Evolutionary conservation across 2,329 filamentous ascomycete genomes (phyloP).

Genomic region (Arthrobotrys musiformis): DNA sequence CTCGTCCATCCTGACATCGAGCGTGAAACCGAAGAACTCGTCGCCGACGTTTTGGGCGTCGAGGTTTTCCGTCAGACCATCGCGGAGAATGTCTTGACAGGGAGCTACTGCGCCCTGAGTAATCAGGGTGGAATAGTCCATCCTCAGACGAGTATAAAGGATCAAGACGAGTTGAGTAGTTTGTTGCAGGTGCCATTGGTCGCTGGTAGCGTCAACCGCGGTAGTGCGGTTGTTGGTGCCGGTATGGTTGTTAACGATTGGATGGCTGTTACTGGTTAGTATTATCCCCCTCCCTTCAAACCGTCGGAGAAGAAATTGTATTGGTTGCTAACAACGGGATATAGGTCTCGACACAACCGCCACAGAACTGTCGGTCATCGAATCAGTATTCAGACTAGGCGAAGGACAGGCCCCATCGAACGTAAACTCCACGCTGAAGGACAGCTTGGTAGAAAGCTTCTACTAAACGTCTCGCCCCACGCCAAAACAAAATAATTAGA

Average conservation of each 20-base stretch:
- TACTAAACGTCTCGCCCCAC: slow-evolving; percentile 72
- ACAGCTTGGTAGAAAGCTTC: slow-evolving; percentile 98
- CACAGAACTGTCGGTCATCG: slow-evolving; percentile 95
- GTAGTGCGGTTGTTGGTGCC: slow-evolving; percentile 92
- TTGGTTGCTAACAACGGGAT: neutral
- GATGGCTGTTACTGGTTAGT: slow-evolving; percentile 80
- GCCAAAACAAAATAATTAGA: slow-evolving; percentile 23
- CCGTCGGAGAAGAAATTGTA: neutral
- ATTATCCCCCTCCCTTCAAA: neutral
- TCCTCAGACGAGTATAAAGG: slow-evolving; percentile 94
- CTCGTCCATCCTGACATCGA: slow-evolving; percentile 96
- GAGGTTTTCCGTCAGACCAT: slow-evolving; percentile 95
- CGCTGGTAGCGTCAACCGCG: slow-evolving; percentile 91
- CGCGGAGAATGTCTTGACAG: slow-evolving; percentile 94
- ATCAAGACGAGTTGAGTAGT: slow-evolving; percentile 95
- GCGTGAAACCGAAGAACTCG: slow-evolving; percentile 97
- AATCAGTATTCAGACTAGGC: slow-evolving; percentile 93
- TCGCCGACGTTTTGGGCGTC: slow-evolving; percentile 90
- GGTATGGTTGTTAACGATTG: slow-evolving; percentile 98
- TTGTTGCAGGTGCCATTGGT: slow-evolving; percentile 95
- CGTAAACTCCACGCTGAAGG: slow-evolving; percentile 88
- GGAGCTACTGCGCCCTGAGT: slow-evolving; percentile 93
- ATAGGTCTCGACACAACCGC: slow-evolving; percentile 88
- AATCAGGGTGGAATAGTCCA: slow-evolving; percentile 98
- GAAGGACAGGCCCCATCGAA: slow-evolving; percentile 82